phyloP scores from a whole-genome alignment of 192 early-diverging fungal species.

The Irineochytrium annulatum region DNA sequence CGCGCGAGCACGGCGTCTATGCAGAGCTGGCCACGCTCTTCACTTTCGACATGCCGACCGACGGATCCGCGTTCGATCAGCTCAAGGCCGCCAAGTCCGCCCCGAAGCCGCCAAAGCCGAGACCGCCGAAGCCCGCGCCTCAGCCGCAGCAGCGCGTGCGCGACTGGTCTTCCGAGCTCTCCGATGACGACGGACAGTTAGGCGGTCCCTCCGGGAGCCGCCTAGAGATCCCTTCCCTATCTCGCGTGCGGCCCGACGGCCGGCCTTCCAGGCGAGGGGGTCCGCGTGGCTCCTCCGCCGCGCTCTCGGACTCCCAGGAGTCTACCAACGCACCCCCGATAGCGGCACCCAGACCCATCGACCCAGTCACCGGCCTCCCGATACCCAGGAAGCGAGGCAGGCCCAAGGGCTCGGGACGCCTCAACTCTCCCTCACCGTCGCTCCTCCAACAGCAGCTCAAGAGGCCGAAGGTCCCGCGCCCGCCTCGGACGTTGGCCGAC shows the following conservation, averaged over 20 bases:
- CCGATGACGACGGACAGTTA: neutral
- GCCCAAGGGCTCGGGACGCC: slow-evolving; percentile 19
- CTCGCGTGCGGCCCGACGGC: neutral
- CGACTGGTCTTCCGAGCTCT: neutral
- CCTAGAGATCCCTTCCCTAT: neutral
- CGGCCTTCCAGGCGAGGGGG: neutral
- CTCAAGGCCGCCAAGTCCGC: neutral
- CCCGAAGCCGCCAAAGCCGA: slow-evolving; percentile 3
- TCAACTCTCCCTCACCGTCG: neutral
- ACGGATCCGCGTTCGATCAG: neutral
- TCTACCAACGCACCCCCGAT: neutral
- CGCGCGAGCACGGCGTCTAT: slow-evolving; percentile 17
- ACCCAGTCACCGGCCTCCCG: neutral
- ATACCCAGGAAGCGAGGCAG: slow-evolving; percentile 13
- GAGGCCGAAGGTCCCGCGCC: neutral
- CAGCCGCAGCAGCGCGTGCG: neutral
- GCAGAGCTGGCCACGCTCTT: slow-evolving; percentile 19
- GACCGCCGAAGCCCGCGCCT: neutral
- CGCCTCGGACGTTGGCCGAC: neutral
- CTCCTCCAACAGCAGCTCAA: neutral
- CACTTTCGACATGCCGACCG: neutral
- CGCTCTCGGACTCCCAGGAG: slow-evolving; percentile 1
- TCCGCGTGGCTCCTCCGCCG: neutral
- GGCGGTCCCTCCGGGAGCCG: neutral
- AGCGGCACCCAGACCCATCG: neutral